phyloP scores from a whole-genome alignment of 1,139 yeast genomes.

The Hansenula lynferdii region DNA sequence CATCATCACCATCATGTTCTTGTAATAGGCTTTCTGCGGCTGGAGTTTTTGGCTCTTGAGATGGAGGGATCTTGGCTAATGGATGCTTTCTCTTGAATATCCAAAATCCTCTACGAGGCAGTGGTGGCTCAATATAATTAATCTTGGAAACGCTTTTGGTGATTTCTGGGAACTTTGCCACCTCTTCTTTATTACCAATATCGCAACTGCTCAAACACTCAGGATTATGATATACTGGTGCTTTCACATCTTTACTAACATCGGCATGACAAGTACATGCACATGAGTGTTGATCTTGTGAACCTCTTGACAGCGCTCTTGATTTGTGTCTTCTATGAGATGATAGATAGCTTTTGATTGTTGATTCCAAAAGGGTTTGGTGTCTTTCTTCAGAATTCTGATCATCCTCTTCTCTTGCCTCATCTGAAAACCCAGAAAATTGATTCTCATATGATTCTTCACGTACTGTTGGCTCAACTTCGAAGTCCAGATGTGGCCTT shows the following conservation, averaged over 20 bases:
- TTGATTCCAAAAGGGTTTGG: neutral
- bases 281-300: neutral
- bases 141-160: neutral
- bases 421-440: slow-evolving; percentile 1
- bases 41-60: neutral
- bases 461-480: slow-evolving; percentile 10
- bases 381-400: neutral
- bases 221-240: slow-evolving; percentile 1
- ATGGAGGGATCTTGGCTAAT: too few relatives aligned
- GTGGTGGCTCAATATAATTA: slow-evolving; percentile 2
- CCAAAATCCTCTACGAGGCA: neutral
- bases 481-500: slow-evolving; percentile 19
- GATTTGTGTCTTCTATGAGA: neutral
- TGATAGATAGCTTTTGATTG: slow-evolving; percentile 1
- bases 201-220: neutral
- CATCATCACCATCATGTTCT: too few relatives aligned
- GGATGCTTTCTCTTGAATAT: neutral
- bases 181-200: neutral
- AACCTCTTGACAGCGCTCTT: neutral
- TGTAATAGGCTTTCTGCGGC: neutral
- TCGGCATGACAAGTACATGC: slow-evolving; percentile 2
- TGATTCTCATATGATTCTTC: neutral
- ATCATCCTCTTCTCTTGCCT: neutral
- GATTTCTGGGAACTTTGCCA: neutral
- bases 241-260: neutral